phyloP scores from a whole-genome alignment of 2,329 filamentous ascomycete genomes.

The Dryadomyces quercivorus region DNA sequence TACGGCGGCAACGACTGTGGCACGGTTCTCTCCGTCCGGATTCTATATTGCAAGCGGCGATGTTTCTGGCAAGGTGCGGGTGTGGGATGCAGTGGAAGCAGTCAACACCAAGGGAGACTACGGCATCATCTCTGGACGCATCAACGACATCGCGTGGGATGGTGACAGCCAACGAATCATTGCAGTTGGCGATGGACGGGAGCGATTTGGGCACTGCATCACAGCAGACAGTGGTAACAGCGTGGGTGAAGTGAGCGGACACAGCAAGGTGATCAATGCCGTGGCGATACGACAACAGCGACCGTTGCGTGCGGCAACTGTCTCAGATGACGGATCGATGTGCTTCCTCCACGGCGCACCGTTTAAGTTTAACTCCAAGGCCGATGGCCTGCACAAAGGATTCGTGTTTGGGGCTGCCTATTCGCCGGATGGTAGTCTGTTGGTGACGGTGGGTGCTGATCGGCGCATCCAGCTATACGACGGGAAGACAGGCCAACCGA shows the following conservation, averaged over 20 bases:
- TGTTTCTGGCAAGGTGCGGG: conserved; percentile 67
- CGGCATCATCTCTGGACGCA: conserved; percentile 81
- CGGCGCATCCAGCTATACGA: conserved; percentile 89
- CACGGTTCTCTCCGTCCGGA: conserved; percentile 84
- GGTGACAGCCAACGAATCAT: conserved; percentile 94
- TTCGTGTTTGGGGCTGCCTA: conserved; percentile 85
- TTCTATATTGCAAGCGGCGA: conserved; percentile 95
- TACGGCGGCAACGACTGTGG: conserved; percentile 78
- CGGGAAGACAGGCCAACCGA: conserved; percentile 84
- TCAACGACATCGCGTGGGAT: conserved; percentile 97
- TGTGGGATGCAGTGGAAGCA: conserved; percentile 87
- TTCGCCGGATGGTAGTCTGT: conserved; percentile 68
- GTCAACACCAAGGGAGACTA: conserved; percentile 86
- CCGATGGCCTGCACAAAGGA: conserved; percentile 67
- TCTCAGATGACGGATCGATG: conserved; percentile 76
- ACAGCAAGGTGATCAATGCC: conserved; percentile 81
- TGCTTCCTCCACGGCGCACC: conserved; percentile 90
- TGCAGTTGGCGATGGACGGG: conserved; percentile 87
- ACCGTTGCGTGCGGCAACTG: conserved; percentile 83
- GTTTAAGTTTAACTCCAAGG: conserved; percentile 89
- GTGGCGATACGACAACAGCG: conserved; percentile 83
- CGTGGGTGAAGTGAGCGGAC: conserved; percentile 86
- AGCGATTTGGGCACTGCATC: conserved; percentile 87
- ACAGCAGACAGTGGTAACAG: conserved; percentile 93
- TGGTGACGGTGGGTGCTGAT: conserved; percentile 90